Evolutionary conservation across 75 land plant species (phyloP).

Genomic region (Pinus albicaulis): DNA sequence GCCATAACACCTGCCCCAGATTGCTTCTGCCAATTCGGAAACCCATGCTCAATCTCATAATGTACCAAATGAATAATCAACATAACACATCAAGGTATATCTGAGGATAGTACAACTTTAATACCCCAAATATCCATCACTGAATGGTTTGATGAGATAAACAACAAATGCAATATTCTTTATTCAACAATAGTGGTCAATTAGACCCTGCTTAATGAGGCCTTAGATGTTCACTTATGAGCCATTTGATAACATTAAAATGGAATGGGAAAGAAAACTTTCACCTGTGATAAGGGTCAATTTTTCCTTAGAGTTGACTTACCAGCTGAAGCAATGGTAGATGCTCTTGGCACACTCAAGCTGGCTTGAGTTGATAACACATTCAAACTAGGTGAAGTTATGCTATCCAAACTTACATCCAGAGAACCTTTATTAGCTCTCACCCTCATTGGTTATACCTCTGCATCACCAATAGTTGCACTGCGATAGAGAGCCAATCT

Average conservation of each 20-base stretch:
- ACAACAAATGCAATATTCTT: too few species aligned
- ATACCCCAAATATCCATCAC: too few species aligned
- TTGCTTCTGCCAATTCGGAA: too few species aligned
- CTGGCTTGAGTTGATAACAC: neutral
- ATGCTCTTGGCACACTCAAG: neutral
- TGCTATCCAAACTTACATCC: neutral
- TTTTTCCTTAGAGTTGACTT: neutral
- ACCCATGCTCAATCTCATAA: too few species aligned
- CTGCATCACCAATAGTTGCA: conserved; percentile 40
- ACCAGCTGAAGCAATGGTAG: neutral
- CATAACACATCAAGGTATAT: too few species aligned
- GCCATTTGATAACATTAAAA: neutral
- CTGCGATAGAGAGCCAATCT: conserved; percentile 44
- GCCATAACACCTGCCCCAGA: too few species aligned
- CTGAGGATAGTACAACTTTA: too few species aligned
- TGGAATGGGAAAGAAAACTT: neutral
- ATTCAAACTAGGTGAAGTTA: neutral
- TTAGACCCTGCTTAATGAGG: too few species aligned
- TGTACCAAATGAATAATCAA: too few species aligned
- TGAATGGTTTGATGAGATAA: too few species aligned
- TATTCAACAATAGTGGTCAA: too few species aligned
- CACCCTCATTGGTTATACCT: conserved; percentile 16
- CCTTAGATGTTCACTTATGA: neutral
- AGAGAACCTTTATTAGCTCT: conserved; percentile 1
- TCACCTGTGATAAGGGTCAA: neutral